These are phyloP conservation scores for Daldinia sp. DNA, from an alignment of 2,329 filamentous ascomycete genomes.

Conservation along the genomic window DNA sequence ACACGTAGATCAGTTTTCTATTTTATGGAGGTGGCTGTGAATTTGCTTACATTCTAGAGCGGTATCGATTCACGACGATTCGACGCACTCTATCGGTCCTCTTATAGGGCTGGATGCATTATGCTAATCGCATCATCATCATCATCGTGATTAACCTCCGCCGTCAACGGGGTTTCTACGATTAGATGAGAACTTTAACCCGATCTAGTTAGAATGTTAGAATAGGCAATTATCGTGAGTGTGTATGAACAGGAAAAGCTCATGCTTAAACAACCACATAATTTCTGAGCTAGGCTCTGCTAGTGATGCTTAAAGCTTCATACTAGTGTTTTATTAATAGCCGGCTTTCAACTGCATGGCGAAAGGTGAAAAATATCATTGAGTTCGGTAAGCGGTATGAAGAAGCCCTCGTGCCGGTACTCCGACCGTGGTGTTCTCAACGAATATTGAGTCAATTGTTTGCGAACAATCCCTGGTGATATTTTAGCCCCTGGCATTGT, in stretches of 20 bases:
- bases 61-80: constrained; percentile 6
- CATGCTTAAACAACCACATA: neutral
- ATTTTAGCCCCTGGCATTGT: constrained; percentile 11
- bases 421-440: constrained; percentile 16
- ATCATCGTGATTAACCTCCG: constrained; percentile 4
- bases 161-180: neutral
- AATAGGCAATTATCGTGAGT: neutral
- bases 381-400: constrained; percentile 3
- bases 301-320: neutral
- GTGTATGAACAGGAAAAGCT: neutral
- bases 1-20: constrained; percentile 40
- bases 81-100: constrained; percentile 20
- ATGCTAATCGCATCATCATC: constrained; percentile 3
- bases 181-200: constrained; percentile 13
- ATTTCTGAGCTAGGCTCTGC: neutral
- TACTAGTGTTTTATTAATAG: constrained; percentile 7
- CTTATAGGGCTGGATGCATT: constrained; percentile 44
- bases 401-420: constrained; percentile 19
- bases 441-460: constrained; percentile 21
- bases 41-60: constrained; percentile 13
- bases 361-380: neutral
- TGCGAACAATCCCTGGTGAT: constrained; percentile 18
- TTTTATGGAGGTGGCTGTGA: constrained; percentile 46
- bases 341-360: neutral
- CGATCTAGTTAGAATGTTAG: neutral